These are phyloP conservation scores for Aspergillus hancockii DNA, from an alignment of 495 filamentous ascomycete genomes.

Conservation along the genomic window DNA sequence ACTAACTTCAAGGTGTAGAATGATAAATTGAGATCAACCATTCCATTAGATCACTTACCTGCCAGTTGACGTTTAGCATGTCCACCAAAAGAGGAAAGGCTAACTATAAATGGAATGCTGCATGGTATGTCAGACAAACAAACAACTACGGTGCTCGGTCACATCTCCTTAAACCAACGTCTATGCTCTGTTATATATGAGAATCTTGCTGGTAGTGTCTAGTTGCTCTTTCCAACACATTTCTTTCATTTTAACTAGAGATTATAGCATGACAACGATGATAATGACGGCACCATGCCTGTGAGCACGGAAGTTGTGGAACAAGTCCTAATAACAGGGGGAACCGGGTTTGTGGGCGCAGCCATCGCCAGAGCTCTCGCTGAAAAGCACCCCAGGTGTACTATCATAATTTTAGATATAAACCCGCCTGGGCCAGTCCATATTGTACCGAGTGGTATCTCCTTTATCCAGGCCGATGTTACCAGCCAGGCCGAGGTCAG, in stretches of 20 bases:
- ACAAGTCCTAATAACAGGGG: slow-evolving; percentile 55
- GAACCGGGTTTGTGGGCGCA: slow-evolving; percentile 52
- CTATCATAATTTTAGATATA: slow-evolving; percentile 46
- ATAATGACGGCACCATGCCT: too few species aligned
- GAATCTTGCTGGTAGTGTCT: too few species aligned
- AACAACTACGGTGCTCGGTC: background rate
- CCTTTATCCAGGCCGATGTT: slow-evolving; percentile 42
- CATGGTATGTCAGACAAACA: background rate
- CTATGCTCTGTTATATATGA: too few species aligned
- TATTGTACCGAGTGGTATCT: slow-evolving; percentile 27
- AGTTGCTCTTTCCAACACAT: too few species aligned
- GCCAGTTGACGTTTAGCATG: too few species aligned
- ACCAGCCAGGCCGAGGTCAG: slow-evolving; percentile 31
- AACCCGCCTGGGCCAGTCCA: slow-evolving; percentile 34
- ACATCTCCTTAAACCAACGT: too few species aligned
- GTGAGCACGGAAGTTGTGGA: too few species aligned
- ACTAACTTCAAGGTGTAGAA: too few species aligned
- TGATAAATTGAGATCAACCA: too few species aligned
- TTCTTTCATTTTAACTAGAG: too few species aligned
- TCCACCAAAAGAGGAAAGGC: background rate
- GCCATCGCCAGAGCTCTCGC: slow-evolving; percentile 43
- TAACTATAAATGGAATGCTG: background rate
- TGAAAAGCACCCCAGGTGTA: slow-evolving; percentile 44
- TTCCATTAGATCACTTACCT: too few species aligned
- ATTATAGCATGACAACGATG: too few species aligned